phyloP scores from a whole-genome alignment of 2,329 filamentous ascomycete genomes.

The Dactylonectria macrodidyma region DNA sequence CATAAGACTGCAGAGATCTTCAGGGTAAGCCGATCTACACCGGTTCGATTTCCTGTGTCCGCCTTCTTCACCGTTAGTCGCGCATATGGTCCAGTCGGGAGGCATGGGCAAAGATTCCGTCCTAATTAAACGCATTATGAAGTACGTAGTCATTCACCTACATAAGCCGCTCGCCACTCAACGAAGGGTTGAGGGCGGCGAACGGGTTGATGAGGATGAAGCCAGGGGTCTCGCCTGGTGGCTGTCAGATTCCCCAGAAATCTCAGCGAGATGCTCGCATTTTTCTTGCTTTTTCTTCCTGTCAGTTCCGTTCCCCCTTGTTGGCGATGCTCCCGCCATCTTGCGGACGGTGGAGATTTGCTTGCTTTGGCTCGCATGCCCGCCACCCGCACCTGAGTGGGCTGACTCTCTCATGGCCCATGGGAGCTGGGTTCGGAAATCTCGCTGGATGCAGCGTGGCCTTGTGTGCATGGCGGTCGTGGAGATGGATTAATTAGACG shows the following conservation, averaged over 20 bases:
- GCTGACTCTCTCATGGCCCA: constrained; percentile 5
- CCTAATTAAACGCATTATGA: constrained; percentile 25
- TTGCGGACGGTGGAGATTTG: constrained; percentile 3
- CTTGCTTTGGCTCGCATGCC: constrained; percentile 21
- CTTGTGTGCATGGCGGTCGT: constrained; percentile 29
- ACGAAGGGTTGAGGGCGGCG: not conserved
- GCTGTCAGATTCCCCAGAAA: constrained; percentile 32
- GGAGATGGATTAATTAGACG: constrained; percentile 21
- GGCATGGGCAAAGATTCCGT: constrained; percentile 13
- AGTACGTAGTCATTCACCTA: constrained; percentile 6
- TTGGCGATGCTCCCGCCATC: constrained; percentile 19
- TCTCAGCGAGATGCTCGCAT: constrained; percentile 22
- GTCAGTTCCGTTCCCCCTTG: not conserved
- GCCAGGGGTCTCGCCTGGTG: constrained; percentile 19
- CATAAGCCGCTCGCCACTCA: constrained; percentile 7
- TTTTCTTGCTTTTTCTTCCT: constrained; percentile 32
- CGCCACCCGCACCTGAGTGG: not conserved
- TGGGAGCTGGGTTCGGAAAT: constrained; percentile 12
- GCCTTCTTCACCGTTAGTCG: constrained; percentile 15
- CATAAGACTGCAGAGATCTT: constrained; percentile 25
- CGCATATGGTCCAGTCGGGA: constrained; percentile 1
- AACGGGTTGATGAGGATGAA: constrained; percentile 18
- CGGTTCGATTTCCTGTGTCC: constrained; percentile 3
- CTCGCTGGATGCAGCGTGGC: constrained; percentile 16
- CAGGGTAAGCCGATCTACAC: constrained; percentile 23